phyloP scores from a whole-genome alignment of 192 early-diverging fungal species.

The Backusella sp. region DNA sequence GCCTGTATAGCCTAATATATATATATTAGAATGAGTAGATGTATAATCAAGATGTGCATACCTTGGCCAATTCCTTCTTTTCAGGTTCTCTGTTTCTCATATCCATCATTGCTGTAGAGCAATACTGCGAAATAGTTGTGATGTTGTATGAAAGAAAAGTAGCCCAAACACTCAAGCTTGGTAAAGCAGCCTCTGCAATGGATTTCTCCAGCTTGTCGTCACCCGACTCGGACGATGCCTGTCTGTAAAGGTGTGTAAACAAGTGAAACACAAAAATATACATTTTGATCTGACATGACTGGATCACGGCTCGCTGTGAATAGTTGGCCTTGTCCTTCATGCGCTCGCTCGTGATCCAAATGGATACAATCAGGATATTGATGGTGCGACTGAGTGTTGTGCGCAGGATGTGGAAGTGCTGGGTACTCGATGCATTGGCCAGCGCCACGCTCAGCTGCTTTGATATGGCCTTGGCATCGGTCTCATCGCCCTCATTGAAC shows the following conservation, averaged over 20 bases:
- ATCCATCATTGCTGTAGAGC: constrained; percentile 1
- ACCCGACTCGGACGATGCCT: neutral
- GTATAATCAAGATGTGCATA: neutral
- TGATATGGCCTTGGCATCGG: neutral
- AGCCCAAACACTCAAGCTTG: constrained; percentile 20
- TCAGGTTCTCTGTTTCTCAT: constrained; percentile 11
- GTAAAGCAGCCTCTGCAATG: neutral
- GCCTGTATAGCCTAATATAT: constrained; percentile 22
- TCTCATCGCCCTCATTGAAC: constrained; percentile 7
- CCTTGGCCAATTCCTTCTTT: constrained; percentile 16
- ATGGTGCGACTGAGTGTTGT: constrained; percentile 31
- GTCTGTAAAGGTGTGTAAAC: neutral
- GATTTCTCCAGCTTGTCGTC: neutral
- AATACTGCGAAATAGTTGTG: constrained; percentile 24
- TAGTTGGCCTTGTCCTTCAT: constrained; percentile 22
- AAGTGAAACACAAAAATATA: constrained; percentile 11
- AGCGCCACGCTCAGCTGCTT: neutral
- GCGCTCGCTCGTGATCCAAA: constrained; percentile 42
- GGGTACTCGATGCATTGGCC: neutral
- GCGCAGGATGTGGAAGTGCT: constrained; percentile 21
- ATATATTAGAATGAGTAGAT: neutral
- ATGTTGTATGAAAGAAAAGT: constrained; percentile 18
- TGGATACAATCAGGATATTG: constrained; percentile 38
- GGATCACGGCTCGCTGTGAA: neutral
- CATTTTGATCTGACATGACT: constrained; percentile 10